A percentile compares a stretch with the other conserved stretches of the same genome.
Conservation (phyloP, 768 basidiomycete species). For the Russula olivacea region DNA sequence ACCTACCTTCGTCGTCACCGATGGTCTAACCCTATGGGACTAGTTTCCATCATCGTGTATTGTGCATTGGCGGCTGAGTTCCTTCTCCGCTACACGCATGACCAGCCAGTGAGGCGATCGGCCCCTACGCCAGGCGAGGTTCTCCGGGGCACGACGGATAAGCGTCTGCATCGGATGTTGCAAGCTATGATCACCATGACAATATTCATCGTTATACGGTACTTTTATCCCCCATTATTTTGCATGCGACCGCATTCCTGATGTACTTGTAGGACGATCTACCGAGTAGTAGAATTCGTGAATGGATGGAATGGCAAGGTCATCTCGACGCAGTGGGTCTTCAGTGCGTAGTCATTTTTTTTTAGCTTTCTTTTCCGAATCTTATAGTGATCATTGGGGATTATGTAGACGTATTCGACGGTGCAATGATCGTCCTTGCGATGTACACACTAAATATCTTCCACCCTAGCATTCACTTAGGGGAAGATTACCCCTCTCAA, state of each 20-base stretch:
- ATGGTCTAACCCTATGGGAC: background rate
- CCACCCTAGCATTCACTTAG: slow-evolving; percentile 13
- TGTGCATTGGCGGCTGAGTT: slow-evolving; percentile 15
- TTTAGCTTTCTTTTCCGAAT: background rate
- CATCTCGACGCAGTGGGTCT: slow-evolving; percentile 16
- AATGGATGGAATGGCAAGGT: slow-evolving; percentile 18
- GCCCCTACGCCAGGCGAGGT: background rate
- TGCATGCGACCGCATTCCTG: background rate
- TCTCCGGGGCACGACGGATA: background rate
- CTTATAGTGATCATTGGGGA: background rate
- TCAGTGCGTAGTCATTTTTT: slow-evolving; percentile 11
- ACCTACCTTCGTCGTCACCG: background rate
- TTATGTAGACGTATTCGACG: slow-evolving; percentile 19
- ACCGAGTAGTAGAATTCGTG: slow-evolving; percentile 18
- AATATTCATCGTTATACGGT: slow-evolving; percentile 20
- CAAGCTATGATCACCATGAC: slow-evolving; percentile 17
- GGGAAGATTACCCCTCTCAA: background rate
- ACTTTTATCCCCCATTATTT: background rate
- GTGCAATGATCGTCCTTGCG: slow-evolving; percentile 16
- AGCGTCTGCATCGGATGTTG: slow-evolving; percentile 8
- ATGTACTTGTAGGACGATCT: slow-evolving; percentile 10
- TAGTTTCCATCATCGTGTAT: slow-evolving; percentile 20
- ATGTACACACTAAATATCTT: slow-evolving; percentile 19
- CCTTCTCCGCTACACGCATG: slow-evolving; percentile 1
- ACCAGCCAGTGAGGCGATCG: slow-evolving; percentile 11